Conservation (phyloP, 192 early-diverging fungal species). For the Thoreauomyces humboldtii region DNA sequence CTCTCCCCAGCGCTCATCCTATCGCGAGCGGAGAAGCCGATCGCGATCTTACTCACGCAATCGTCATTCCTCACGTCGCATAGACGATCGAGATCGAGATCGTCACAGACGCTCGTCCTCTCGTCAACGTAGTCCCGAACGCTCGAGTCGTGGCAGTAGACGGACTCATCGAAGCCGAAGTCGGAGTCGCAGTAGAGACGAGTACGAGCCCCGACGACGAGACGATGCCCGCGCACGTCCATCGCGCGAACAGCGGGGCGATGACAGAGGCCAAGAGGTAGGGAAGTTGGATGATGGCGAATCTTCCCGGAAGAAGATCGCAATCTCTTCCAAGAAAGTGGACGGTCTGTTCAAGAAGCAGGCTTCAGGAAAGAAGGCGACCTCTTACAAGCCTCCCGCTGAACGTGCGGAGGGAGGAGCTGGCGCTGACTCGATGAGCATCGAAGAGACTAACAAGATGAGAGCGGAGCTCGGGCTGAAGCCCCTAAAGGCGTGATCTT, state of each 20-base stretch:
- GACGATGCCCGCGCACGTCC: too few species aligned
- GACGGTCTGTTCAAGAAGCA: conserved; percentile 51
- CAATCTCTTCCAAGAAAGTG: conserved; percentile 50
- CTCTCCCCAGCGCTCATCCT: too few species aligned
- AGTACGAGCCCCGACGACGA: conserved; percentile 5
- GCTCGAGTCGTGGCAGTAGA: conserved; percentile 6
- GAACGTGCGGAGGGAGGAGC: conserved; percentile 19
- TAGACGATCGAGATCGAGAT: too few species aligned
- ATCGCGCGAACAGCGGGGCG: too few species aligned
- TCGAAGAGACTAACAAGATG: conserved; percentile 50
- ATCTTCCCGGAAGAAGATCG: conserved; percentile 32
- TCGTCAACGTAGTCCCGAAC: too few species aligned
- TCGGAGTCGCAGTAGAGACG: conserved; percentile 21
- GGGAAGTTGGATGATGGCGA: too few species aligned
- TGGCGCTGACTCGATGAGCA: conserved; percentile 25
- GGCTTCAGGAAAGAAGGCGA: not conserved
- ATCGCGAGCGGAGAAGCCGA: too few species aligned
- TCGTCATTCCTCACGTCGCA: too few species aligned
- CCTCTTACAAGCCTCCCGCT: not conserved
- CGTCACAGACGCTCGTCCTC: too few species aligned
- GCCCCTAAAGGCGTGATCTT: conserved; percentile 25
- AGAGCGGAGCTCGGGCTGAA: conserved; percentile 37
- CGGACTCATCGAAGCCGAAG: conserved; percentile 23
- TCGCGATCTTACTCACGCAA: too few species aligned
- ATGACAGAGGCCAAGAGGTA: too few species aligned